These are phyloP conservation scores for Wickerhamiella azymoides DNA, from an alignment of 805 yeast genomes.

Conservation along the genomic window DNA sequence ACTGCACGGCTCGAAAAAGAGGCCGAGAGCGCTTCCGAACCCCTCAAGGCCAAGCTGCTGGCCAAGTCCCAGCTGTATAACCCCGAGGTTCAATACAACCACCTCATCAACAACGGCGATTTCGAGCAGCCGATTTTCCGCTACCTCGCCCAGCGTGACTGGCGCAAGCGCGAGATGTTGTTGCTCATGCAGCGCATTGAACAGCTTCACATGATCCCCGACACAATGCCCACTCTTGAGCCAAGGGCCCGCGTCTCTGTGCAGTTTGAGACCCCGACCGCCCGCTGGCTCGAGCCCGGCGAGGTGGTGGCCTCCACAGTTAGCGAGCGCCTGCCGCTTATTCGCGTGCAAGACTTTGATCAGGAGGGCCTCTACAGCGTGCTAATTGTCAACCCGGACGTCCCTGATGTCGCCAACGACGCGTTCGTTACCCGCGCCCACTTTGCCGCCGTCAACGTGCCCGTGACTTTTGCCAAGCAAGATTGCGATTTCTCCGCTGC, in stretches of 20 bases:
- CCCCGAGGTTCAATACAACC: conserved; percentile 74
- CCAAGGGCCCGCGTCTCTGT: conserved; percentile 67
- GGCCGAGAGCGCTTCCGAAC: conserved; percentile 6
- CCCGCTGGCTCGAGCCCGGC: conserved; percentile 70
- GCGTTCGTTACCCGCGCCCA: conserved; percentile 56
- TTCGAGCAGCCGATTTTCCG: conserved; percentile 70
- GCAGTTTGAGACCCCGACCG: conserved; percentile 30
- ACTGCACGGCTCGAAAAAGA: background rate
- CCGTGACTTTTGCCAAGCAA: conserved; percentile 44
- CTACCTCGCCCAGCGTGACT: conserved; percentile 46
- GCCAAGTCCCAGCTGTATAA: conserved; percentile 57
- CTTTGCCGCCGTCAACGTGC: conserved; percentile 63
- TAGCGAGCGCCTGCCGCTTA: conserved; percentile 61
- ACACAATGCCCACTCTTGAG: conserved; percentile 76
- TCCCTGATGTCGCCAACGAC: conserved; percentile 61
- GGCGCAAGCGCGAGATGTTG: conserved; percentile 63
- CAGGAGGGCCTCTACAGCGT: conserved; percentile 53
- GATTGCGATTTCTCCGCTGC: conserved; percentile 30
- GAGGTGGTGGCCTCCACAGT: conserved; percentile 54
- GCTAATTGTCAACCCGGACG: conserved; percentile 79
- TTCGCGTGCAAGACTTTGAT: conserved; percentile 63
- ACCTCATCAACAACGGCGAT: conserved; percentile 40
- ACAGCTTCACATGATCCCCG: conserved; percentile 74
- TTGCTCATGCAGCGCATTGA: conserved; percentile 85
- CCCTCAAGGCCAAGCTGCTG: conserved; percentile 24